A percentile compares a stretch with the other conserved stretches of the same genome.
Evolutionary conservation across 305 asterid genomes (phyloP).

Genomic region (Fraxinus platypoda): DNA sequence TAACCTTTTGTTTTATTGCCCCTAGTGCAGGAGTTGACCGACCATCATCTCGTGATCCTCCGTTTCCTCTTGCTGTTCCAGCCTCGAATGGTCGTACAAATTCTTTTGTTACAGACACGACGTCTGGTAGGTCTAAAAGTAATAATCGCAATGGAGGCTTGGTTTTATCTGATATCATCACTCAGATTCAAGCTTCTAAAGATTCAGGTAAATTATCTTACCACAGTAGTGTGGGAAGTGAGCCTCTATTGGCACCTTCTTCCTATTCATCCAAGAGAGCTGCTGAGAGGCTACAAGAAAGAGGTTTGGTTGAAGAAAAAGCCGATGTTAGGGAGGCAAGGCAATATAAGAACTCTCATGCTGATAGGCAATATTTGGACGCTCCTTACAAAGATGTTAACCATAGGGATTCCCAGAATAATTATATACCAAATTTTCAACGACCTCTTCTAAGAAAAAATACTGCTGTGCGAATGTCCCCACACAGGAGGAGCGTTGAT

Average conservation of each 20-base stretch:
- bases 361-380: conserved; percentile 67
- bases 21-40: conserved; percentile 99
- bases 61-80: conserved; percentile 94
- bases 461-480: conserved; percentile 70
- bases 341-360: conserved; percentile 55
- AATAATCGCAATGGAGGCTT: conserved; percentile 80
- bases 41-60: conserved; percentile 99
- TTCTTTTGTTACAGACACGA: conserved; percentile 50
- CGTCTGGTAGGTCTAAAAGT: conserved; percentile 61
- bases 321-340: conserved; percentile 69
- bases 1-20: conserved; percentile 50
- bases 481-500: conserved; percentile 94
- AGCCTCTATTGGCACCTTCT: conserved; percentile 47
- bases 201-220: conserved; percentile 66
- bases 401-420: conserved; percentile 64
- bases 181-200: conserved; percentile 92
- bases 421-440: conserved; percentile 79
- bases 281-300: conserved; percentile 70
- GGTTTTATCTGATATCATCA: conserved; percentile 82
- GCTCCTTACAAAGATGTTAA: conserved; percentile 62
- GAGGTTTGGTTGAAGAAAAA: conserved; percentile 66
- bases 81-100: conserved; percentile 70
- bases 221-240: conserved; percentile 63
- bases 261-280: conserved; percentile 76
- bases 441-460: conserved; percentile 92